These are phyloP conservation scores for Spatholobus suberectus DNA, from an alignment of 306 rosid species.

Conservation along the genomic window DNA sequence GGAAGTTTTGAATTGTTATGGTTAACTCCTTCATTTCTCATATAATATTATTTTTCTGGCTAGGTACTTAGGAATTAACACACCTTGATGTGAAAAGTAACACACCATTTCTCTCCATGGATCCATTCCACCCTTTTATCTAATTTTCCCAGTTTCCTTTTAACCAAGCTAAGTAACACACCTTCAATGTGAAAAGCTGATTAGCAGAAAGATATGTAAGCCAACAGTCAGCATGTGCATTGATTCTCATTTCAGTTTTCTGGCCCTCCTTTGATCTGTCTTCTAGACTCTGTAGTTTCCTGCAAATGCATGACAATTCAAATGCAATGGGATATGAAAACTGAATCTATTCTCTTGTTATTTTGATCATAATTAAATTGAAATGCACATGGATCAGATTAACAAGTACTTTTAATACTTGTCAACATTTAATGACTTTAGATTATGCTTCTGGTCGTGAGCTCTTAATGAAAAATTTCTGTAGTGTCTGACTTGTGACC, in stretches of 20 bases:
- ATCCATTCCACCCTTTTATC: no score
- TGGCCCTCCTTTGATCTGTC: background rate
- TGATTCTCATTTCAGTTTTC: background rate
- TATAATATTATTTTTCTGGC: no score
- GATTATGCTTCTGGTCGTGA: constrained; percentile 18
- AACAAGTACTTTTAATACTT: background rate
- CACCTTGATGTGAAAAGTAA: no score
- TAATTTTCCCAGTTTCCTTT: background rate
- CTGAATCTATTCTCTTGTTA: background rate
- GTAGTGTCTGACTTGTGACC: constrained; percentile 44
- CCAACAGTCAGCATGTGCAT: background rate
- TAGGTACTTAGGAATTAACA: no score
- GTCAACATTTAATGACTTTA: constrained; percentile 23
- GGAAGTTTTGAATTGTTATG: background rate
- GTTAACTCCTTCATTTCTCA: background rate
- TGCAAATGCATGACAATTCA: background rate
- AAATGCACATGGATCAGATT: background rate
- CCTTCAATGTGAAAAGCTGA: background rate
- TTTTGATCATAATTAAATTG: constrained; percentile 2
- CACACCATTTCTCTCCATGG: no score
- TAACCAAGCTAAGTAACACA: background rate
- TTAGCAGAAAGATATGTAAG: background rate
- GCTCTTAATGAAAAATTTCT: constrained; percentile 31
- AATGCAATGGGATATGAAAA: background rate
- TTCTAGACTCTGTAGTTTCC: background rate